These are phyloP conservation scores for Fomitopsis pulvina DNA, from an alignment of 768 basidiomycete species.

Conservation along the genomic window DNA sequence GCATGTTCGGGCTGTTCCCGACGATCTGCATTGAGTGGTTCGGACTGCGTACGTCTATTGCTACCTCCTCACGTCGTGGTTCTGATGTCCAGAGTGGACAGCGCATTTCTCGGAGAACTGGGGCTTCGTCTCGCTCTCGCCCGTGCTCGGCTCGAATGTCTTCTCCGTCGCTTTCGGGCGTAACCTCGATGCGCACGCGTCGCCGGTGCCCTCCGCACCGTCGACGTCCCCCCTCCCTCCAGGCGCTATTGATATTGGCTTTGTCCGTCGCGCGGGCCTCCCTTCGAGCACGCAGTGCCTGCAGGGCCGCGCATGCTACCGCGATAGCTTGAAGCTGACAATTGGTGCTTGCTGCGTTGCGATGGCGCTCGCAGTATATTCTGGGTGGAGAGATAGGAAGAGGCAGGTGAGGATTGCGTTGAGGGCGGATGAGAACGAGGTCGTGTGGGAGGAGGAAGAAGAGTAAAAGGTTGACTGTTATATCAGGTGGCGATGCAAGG, in stretches of 20 bases:
- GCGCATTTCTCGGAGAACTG: slow-evolving; percentile 82
- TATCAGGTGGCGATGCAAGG: too few species aligned
- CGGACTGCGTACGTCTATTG: slow-evolving; percentile 60
- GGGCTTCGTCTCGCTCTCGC: slow-evolving; percentile 71
- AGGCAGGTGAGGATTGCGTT: slow-evolving; percentile 4
- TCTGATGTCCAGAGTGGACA: slow-evolving; percentile 16
- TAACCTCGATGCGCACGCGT: slow-evolving; percentile 69
- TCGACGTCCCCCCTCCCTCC: not conserved
- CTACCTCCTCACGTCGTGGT: not conserved
- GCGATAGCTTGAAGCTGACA: slow-evolving; percentile 46
- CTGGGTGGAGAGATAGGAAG: slow-evolving; percentile 39
- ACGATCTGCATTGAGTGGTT: slow-evolving; percentile 87
- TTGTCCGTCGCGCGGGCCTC: slow-evolving; percentile 11
- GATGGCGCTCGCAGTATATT: slow-evolving; percentile 43
- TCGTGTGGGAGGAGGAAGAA: slow-evolving; percentile 19
- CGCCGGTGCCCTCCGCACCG: not conserved
- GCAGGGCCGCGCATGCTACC: slow-evolving; percentile 54
- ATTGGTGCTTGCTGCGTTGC: slow-evolving; percentile 38
- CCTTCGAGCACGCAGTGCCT: slow-evolving; percentile 41
- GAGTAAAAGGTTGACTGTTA: too few species aligned
- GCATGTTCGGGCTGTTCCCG: slow-evolving; percentile 65
- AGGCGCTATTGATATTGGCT: not conserved
- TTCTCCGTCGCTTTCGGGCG: slow-evolving; percentile 81
- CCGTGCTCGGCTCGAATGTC: slow-evolving; percentile 73
- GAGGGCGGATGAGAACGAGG: slow-evolving; percentile 8